phyloP scores from a whole-genome alignment of 2,329 filamentous ascomycete genomes.

The Teratosphaeria nubilosa region DNA sequence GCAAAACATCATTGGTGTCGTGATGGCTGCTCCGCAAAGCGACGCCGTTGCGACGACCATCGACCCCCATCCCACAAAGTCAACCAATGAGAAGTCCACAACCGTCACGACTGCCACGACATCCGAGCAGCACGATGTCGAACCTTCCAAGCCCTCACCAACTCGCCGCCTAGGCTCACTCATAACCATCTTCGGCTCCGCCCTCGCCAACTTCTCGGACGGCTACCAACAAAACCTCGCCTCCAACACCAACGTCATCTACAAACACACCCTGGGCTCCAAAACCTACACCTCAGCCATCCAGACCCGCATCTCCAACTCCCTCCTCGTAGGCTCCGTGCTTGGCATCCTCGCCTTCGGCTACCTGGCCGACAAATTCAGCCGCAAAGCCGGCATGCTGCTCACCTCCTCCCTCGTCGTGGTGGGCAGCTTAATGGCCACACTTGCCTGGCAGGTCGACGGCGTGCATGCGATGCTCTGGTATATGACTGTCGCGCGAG shows the following conservation, averaged over 20 bases:
- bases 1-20: neutral
- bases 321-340: constrained; percentile 33
- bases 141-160: neutral
- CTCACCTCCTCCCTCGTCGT: constrained; percentile 37
- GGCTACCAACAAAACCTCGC: constrained; percentile 26
- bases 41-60: neutral
- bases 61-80: neutral
- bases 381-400: constrained; percentile 38
- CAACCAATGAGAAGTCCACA: neutral
- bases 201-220: constrained; percentile 25
- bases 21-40: neutral
- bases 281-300: constrained; percentile 20
- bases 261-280: constrained; percentile 20
- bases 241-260: constrained; percentile 25
- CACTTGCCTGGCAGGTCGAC: neutral
- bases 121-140: neutral
- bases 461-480: constrained; percentile 38
- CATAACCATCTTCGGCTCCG: constrained; percentile 14
- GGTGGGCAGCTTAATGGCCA: constrained; percentile 35
- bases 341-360: constrained; percentile 24
- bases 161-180: constrained; percentile 1
- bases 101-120: neutral
- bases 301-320: constrained; percentile 22
- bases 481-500: constrained; percentile 42
- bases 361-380: constrained; percentile 35